Evolutionary conservation across 2,329 filamentous ascomycete genomes (phyloP).

Genomic region (Tolypocladium pustulatum): DNA sequence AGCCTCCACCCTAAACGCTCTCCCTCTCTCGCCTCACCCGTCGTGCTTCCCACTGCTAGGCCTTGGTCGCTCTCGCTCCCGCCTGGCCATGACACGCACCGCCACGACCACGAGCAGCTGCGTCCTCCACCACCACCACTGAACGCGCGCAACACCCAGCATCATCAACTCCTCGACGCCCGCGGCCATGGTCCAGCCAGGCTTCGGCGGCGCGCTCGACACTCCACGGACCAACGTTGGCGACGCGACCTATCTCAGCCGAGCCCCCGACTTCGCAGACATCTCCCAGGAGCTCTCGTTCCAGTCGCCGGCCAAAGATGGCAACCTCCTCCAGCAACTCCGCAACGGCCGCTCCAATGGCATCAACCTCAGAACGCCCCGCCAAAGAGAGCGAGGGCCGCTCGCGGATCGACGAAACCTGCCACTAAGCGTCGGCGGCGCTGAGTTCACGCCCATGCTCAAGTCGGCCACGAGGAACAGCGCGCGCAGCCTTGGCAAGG

Average conservation of each 20-base stretch:
- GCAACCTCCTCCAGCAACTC: slow-evolving; percentile 64
- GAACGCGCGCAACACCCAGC: background rate
- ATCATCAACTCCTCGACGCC: background rate
- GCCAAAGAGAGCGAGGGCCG: slow-evolving; percentile 53
- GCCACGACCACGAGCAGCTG: background rate
- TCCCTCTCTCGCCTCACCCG: background rate
- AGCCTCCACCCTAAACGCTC: background rate
- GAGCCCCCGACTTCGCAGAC: slow-evolving; percentile 60
- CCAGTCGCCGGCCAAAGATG: slow-evolving; percentile 59
- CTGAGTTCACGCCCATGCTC: slow-evolving; percentile 89
- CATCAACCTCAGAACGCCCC: slow-evolving; percentile 61
- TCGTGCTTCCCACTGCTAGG: background rate
- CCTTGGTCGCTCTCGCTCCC: background rate
- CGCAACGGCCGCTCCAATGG: slow-evolving; percentile 51
- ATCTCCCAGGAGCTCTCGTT: slow-evolving; percentile 85
- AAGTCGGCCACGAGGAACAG: slow-evolving; percentile 68
- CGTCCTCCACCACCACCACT: background rate
- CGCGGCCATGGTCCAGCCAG: slow-evolving; percentile 50
- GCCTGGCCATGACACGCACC: background rate
- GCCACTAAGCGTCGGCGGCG: slow-evolving; percentile 51
- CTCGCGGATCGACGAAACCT: slow-evolving; percentile 64
- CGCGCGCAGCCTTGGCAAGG: slow-evolving; percentile 54
- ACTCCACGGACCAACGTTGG: slow-evolving; percentile 78
- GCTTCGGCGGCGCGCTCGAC: slow-evolving; percentile 56
- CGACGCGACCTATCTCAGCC: slow-evolving; percentile 70